Evolutionary conservation across 345 rosid genomes (phyloP).

Genomic region (Corchorus olitorius): DNA sequence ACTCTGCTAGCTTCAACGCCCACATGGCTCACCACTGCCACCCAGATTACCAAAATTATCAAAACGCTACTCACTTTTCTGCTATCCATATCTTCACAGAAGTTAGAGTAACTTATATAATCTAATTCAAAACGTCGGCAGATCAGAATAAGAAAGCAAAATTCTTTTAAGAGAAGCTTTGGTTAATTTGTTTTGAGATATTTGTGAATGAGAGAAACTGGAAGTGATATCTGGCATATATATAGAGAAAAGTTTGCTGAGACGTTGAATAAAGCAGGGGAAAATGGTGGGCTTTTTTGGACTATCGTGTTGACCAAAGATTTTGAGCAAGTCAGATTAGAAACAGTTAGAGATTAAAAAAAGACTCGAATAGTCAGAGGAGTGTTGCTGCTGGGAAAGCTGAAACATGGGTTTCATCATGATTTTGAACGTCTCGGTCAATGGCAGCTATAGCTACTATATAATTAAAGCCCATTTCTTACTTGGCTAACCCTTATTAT

Average conservation of each 20-base stretch:
- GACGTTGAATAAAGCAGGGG: not conserved
- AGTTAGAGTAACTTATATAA: not conserved
- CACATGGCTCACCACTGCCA: slow-evolving; percentile 28
- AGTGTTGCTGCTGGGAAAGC: not conserved
- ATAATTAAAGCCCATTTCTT: not conserved
- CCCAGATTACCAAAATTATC: slow-evolving; percentile 29
- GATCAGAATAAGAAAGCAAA: not conserved
- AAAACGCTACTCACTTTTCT: slow-evolving; percentile 23
- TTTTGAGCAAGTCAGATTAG: not conserved
- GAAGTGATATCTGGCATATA: slow-evolving; percentile 3
- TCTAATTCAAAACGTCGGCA: not conserved
- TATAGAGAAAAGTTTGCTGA: not conserved
- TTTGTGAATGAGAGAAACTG: not conserved
- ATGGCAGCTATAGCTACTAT: not conserved
- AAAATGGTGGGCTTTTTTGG: not conserved
- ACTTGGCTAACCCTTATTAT: not conserved
- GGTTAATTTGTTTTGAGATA: no score
- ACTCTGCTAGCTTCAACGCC: slow-evolving; percentile 44
- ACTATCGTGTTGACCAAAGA: slow-evolving; percentile 11
- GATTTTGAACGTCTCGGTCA: not conserved
- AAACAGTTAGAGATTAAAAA: not conserved
- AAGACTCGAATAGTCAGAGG: not conserved
- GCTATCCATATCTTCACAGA: slow-evolving; percentile 21
- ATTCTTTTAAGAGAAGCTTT: not conserved
- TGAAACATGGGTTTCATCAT: not conserved